A percentile compares a stretch with the other conserved stretches of the same genome.
Evolutionary conservation across 2,329 filamentous ascomycete species (phyloP).

Genomic region (Colletotrichum tanaceti): DNA sequence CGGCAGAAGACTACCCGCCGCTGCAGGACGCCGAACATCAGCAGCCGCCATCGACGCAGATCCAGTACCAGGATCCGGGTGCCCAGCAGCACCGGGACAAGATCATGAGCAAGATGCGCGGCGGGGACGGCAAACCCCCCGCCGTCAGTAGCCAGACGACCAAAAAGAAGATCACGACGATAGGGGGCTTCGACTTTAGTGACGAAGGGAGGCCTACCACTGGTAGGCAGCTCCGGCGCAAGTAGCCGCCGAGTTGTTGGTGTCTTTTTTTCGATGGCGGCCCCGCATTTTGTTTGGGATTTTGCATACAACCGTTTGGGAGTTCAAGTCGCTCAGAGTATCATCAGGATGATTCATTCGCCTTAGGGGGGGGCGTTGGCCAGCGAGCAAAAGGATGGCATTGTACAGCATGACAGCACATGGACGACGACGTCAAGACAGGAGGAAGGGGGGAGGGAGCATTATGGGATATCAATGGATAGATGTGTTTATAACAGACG

Average conservation of each 20-base stretch:
- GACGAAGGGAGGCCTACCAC: slow-evolving; percentile 11
- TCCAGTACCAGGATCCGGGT: slow-evolving; percentile 65
- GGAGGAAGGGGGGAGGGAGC: neutral
- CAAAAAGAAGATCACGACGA: slow-evolving; percentile 16
- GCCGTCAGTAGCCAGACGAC: neutral
- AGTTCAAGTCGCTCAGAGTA: neutral
- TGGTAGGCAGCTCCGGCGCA: slow-evolving; percentile 26
- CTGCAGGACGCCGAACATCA: slow-evolving; percentile 19
- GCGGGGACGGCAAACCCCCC: slow-evolving; percentile 17
- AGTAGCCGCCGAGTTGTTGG: neutral
- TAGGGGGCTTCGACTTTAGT: slow-evolving; percentile 35
- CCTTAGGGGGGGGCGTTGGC: neutral
- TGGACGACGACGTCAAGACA: slow-evolving; percentile 21
- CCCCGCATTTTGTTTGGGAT: neutral
- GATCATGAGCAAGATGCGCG: slow-evolving; percentile 58
- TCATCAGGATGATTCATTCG: neutral
- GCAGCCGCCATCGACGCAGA: slow-evolving; percentile 61
- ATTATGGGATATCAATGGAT: neutral
- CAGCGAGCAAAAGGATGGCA: slow-evolving; percentile 2
- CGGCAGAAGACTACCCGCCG: slow-evolving; percentile 21
- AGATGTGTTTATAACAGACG: neutral
- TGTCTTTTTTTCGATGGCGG: too few species aligned
- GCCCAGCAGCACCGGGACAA: slow-evolving; percentile 57
- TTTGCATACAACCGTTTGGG: slow-evolving; percentile 2
- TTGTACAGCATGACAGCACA: slow-evolving; percentile 28